phyloP scores from a whole-genome alignment of 2,329 filamentous ascomycete species.

The Fusarium caatingaense region DNA sequence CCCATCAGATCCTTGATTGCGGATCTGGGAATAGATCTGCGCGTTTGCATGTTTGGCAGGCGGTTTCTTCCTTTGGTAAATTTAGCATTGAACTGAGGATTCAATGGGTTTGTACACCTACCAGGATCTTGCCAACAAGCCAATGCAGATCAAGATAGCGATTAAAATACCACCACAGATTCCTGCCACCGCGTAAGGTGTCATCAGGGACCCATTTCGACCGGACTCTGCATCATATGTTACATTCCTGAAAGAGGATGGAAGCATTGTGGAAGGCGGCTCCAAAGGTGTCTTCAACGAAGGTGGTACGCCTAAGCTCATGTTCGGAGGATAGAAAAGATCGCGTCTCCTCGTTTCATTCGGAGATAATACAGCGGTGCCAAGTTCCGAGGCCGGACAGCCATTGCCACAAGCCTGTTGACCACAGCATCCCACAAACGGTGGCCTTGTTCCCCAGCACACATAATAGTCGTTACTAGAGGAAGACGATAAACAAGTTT shows the following conservation, averaged over 20 bases:
- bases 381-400: not conserved
- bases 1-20: not conserved
- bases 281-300: not conserved
- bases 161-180: not conserved
- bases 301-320: fast-evolving
- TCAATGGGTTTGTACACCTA: not conserved
- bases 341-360: not conserved
- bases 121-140: not conserved
- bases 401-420: not conserved
- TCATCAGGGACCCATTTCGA: not conserved
- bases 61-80: not conserved
- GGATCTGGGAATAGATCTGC: not conserved
- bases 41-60: not conserved
- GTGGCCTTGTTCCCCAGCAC: not conserved
- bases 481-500: not conserved
- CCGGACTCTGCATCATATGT: not conserved
- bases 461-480: not conserved
- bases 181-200: not conserved
- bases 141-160: not conserved
- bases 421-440: not conserved
- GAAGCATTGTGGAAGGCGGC: fast-evolving
- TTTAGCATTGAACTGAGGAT: fast-evolving
- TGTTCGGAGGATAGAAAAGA: not conserved
- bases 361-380: not conserved
- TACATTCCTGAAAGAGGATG: not conserved